Base-by-base conservation (phyloP, 169 alveolate species). In the Cryptosporidium ubiquitum region DNA sequence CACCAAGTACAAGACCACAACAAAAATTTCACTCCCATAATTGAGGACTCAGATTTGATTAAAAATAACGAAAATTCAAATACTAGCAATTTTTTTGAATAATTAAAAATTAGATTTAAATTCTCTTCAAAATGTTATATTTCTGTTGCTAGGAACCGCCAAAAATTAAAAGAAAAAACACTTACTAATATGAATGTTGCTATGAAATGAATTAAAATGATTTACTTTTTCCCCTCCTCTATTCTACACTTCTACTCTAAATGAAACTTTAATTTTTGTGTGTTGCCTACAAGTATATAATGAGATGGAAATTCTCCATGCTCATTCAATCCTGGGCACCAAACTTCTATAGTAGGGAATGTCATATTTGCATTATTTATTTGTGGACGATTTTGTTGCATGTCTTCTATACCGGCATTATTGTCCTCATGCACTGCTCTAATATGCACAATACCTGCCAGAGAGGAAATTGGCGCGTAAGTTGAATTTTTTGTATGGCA, bases 261-360 rank as follows among this genome's bases (percentile, higher is more conserved):
- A 29, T 79, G 89, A 33, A 58, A 79, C 31, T 64, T 79, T 2
- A 79, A 23, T 16, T 79, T 79, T 40, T 79, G 89, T 20, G 51
- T 64, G 52, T 79, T 79, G 12, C 89, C 89, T 12, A 79, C 42
- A 42, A 79, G 23, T 18, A 79, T 79, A 47, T 79, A 79, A 58
- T 79, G 89, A 3, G 89, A 79, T 16, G 89, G 89, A 61, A 79
- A 79, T 49, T 79, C 89, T 26, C 89, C 89, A 7, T 79, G 79
- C 52, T 79, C 89, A 60, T 58, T 61, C 5, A 79, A 64, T 10
- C 79, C 89, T 6, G 89, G 89, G 14, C 89, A 79, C 68, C 71
- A 66, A 39, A 79, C 89, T 18, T 79, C 89, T 26, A 79, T 79
- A 40, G 89, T 61, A 18, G 89, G 68, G 18, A 79, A 64, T 35